Conservation (phyloP, 2,329 filamentous ascomycete genomes). For the Aureobasidium lini region DNA sequence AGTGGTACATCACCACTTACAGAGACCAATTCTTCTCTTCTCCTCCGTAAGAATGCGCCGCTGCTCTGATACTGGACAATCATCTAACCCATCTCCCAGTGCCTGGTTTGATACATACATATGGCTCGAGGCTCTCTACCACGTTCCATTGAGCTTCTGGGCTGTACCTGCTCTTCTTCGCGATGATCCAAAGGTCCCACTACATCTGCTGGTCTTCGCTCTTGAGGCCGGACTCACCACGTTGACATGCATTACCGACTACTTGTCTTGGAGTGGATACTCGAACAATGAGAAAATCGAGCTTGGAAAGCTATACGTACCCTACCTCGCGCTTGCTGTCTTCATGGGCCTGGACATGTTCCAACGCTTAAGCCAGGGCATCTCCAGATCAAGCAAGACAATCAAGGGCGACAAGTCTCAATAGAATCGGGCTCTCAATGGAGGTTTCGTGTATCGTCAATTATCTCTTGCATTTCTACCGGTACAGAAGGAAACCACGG, state of each 20-base stretch:
- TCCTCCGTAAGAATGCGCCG: conserved; percentile 36
- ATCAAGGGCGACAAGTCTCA: background rate
- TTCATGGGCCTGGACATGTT: conserved; percentile 39
- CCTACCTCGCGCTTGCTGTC: conserved; percentile 49
- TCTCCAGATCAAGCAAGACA: background rate
- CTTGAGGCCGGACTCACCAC: conserved; percentile 56
- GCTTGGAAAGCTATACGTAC: conserved; percentile 48
- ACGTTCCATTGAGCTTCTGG: conserved; percentile 55
- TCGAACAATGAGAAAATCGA: conserved; percentile 40
- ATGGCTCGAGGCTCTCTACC: conserved; percentile 53
- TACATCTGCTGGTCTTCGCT: conserved; percentile 54
- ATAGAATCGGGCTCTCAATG: background rate
- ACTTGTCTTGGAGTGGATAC: conserved; percentile 48
- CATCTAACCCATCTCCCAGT: conserved; percentile 16
- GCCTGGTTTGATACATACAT: conserved; percentile 53
- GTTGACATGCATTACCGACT: conserved; percentile 54
- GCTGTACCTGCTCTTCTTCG: conserved; percentile 47
- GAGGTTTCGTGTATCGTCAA: background rate
- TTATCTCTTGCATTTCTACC: background rate
- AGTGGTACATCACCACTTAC: conserved; percentile 54
- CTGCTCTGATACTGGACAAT: background rate
- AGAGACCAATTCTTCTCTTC: conserved; percentile 56
- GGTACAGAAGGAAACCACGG: background rate
- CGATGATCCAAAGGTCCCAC: conserved; percentile 49
- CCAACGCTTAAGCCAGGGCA: conserved; percentile 21